A percentile compares a stretch with the other conserved stretches of the same genome.
Evolutionary conservation across 148 eudicot genomes (phyloP).

Genomic region (Tetragonia tetragonoides): DNA sequence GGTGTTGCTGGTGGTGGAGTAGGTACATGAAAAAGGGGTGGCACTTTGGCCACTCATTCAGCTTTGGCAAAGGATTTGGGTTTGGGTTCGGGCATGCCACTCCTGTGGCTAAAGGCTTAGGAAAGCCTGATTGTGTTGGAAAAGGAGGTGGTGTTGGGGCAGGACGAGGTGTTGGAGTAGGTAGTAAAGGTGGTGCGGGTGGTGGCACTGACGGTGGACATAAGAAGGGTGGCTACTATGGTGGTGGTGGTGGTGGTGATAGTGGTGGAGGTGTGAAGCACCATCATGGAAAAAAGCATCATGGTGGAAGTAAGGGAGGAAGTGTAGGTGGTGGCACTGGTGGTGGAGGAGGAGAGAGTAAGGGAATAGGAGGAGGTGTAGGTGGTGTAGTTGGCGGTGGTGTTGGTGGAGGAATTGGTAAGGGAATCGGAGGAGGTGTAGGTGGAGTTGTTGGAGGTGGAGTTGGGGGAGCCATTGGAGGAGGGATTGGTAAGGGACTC

Average conservation of each 20-base stretch:
- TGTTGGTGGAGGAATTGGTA: not conserved
- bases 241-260: not conserved
- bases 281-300: not conserved
- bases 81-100: constrained; percentile 8
- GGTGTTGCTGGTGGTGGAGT: constrained; percentile 14
- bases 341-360: constrained; percentile 8
- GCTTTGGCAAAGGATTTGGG: constrained; percentile 24
- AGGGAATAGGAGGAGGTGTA: not conserved
- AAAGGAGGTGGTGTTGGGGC: constrained; percentile 23
- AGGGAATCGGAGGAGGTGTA: not conserved
- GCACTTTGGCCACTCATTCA: constrained; percentile 23
- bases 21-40: constrained; percentile 26
- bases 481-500: not conserved
- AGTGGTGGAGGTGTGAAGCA: not conserved
- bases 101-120: constrained; percentile 15
- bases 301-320: not conserved
- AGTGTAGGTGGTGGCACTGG: not conserved
- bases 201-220: not conserved
- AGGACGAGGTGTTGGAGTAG: not conserved
- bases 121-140: constrained; percentile 20
- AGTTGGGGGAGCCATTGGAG: not conserved
- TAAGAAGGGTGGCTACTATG: constrained; percentile 10
- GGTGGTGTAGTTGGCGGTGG: not conserved
- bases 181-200: not conserved
- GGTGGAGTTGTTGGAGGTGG: not conserved